Percentiles rank a stretch among this genome's conserved stretches.
Conservation (phyloP, 345 rosid genomes). For the Rhodomyrtus tomentosa region DNA sequence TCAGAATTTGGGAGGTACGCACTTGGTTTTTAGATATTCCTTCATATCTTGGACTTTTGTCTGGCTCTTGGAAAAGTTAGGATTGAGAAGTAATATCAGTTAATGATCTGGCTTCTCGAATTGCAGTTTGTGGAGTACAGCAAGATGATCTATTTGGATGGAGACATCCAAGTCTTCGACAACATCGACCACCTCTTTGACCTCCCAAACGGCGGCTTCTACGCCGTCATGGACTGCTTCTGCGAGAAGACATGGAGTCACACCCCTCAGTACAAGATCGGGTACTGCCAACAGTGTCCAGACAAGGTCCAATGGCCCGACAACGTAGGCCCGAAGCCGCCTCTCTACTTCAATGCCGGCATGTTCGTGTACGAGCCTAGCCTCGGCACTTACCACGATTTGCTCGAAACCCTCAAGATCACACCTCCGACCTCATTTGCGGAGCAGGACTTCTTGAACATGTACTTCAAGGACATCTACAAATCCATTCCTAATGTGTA, state of each 20-base stretch:
- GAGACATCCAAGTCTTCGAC: slow-evolving; percentile 29
- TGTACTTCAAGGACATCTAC: slow-evolving; percentile 31
- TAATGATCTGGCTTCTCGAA: not conserved
- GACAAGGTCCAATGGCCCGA: slow-evolving; percentile 25
- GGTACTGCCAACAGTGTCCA: slow-evolving; percentile 43
- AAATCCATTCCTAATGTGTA: slow-evolving; percentile 16
- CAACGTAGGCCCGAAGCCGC: slow-evolving; percentile 19
- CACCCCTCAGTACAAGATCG: slow-evolving; percentile 28
- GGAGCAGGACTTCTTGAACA: slow-evolving; percentile 48
- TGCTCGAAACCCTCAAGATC: slow-evolving; percentile 18
- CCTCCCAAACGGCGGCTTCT: slow-evolving; percentile 13
- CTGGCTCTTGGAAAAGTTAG: not conserved
- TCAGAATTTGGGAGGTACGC: slow-evolving; percentile 34
- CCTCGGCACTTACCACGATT: slow-evolving; percentile 12
- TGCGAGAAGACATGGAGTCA: slow-evolving; percentile 40
- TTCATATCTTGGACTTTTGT: not conserved
- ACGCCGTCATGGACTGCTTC: slow-evolving; percentile 45
- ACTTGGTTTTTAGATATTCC: too few relatives aligned
- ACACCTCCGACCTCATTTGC: slow-evolving; percentile 40
- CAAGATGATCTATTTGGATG: slow-evolving; percentile 33
- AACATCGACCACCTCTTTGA: slow-evolving; percentile 34
- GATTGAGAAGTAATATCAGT: not conserved
- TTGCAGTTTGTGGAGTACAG: slow-evolving; percentile 25
- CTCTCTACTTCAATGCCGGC: slow-evolving; percentile 43
- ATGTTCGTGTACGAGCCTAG: slow-evolving; percentile 37